Base-by-base conservation (phyloP, 257 asterid species). In the Coffea eugenioides region DNA sequence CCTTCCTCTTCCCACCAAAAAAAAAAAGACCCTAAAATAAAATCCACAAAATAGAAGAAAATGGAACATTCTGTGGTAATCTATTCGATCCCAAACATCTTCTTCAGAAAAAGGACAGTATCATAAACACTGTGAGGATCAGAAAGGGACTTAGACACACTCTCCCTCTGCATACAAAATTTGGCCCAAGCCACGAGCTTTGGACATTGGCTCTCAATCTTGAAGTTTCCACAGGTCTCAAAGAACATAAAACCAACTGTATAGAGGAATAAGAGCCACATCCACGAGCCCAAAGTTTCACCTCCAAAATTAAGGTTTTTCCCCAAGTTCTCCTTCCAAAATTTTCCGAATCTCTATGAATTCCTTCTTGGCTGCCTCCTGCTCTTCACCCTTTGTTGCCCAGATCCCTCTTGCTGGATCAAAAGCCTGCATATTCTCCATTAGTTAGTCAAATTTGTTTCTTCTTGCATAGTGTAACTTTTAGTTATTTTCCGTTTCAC, bases 291-390 rank as follows among this genome's bases (percentile, higher is more conserved):
- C 94, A 43, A 90, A 67, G 18, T 75, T 31, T 86, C 86, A 11
- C 91, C 92, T 4, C 95, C 95, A 77, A 91, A 89, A 71, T 80
- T 39, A 88, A 15, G 87, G 75, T 69, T 86, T 68, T 12, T 87
- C 89, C 18, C 92, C 89, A 45, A 90, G 78, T 57, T 80, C 82
- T 36, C 84, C 86, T 70, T 90, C 90, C 78, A 88, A 64, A 69
- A 64, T 25, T 79, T 80, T 87, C 57, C 86, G 77, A 21, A 34
- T 43, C 6, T 74, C 84, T 39, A 82, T 82, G 73, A 82, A 72
- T 41, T 85, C 83, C 64, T 80, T 78, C 81, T 85, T 86, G 5
- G 61, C 90, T 45, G 74, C 75, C 56, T 86, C 88, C 23, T 67
- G 81, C 73, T 86, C 89, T 64, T 84, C 90, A n/a, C 88, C 90